Evolutionary conservation across 805 yeast genomes (phyloP), one percentile per base, ranked within the genome.

Genomic region (Candida nanaspora): DNA sequence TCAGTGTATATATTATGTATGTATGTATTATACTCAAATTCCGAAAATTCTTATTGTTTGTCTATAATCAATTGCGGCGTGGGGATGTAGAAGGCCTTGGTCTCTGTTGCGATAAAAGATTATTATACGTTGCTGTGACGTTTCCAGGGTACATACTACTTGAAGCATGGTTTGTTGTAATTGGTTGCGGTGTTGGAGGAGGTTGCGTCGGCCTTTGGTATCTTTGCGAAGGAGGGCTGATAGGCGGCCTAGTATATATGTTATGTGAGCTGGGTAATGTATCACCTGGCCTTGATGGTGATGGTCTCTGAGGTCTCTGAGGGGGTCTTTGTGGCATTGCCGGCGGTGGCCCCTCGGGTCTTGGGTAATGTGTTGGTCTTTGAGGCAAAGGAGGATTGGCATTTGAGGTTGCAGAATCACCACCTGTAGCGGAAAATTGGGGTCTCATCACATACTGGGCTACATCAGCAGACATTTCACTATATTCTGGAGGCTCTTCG

Each of bases 401-500:
- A 19, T 20, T 4, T 11, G 5, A 5, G 25, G 35, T 33, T 37
- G 26, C 41, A 10, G 38, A 10, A 36, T 47, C 49, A n/a, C 60
- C 60, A 4, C 60, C 60, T 6, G 59, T 53, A 22, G 48, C 52
- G n/a, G 57, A 43, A 32, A 52, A 56, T n/a, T 51, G 58, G 4
- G 59, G 57, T 15, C 56, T 42, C 29, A 43, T 33, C 2, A 52
- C 46, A 16, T 46, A 26, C 2, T 40, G 44, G 1, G 51, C 52
- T 8, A 45, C 39, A 1, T 49, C 53, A 2, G 62, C 50, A 9
- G 61, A 57, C 20, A 59, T 46, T 35, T 57, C 65, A 1, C 65
- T 50, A 42, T 66, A 66, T 6, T 56, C 57, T 2, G 71, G 71
- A 3, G 70, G 70, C 5, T 59, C 61, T 32, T 55, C 63, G 19